Percentiles rank a stretch among this genome's conserved stretches.
These are phyloP conservation scores for Diaporthe sp. DNA, from an alignment of 2,329 filamentous ascomycete species.

Conservation along the genomic window DNA sequence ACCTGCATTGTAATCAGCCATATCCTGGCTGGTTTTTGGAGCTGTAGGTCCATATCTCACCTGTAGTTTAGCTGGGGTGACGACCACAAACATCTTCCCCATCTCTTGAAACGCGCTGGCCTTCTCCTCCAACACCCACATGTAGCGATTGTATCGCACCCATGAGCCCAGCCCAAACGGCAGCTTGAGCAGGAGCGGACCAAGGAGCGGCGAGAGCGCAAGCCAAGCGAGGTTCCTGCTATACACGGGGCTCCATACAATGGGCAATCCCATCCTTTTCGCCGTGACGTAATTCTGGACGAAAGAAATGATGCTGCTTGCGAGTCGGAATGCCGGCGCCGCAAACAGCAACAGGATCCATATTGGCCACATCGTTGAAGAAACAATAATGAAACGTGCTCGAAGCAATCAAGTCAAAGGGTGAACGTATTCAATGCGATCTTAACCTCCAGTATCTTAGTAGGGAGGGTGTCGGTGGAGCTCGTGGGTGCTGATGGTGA, in stretches of 20 bases:
- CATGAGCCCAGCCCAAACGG: constrained; percentile 20
- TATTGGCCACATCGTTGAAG: neutral
- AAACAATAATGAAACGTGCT: too few species aligned
- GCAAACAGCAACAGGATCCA: constrained; percentile 8
- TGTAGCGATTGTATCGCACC: constrained; percentile 7
- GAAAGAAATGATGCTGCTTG: neutral
- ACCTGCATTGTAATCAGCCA: neutral
- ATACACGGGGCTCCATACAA: constrained; percentile 8
- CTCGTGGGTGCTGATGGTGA: neutral
- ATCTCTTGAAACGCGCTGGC: neutral
- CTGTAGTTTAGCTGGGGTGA: neutral
- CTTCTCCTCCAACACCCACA: constrained; percentile 7
- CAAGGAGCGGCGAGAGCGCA: neutral
- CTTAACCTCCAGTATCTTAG: neutral
- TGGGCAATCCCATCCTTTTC: neutral
- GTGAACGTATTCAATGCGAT: neutral
- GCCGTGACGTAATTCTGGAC: neutral
- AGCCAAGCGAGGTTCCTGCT: neutral
- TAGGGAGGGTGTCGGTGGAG: neutral
- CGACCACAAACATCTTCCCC: constrained; percentile 2
- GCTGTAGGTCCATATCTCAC: neutral
- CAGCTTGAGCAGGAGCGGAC: neutral
- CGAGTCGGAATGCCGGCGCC: neutral
- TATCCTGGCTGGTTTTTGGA: too few species aligned
- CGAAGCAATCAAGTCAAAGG: neutral